Evolutionary conservation across 805 yeast species (phyloP).

Genomic region (Candida adriatica): DNA sequence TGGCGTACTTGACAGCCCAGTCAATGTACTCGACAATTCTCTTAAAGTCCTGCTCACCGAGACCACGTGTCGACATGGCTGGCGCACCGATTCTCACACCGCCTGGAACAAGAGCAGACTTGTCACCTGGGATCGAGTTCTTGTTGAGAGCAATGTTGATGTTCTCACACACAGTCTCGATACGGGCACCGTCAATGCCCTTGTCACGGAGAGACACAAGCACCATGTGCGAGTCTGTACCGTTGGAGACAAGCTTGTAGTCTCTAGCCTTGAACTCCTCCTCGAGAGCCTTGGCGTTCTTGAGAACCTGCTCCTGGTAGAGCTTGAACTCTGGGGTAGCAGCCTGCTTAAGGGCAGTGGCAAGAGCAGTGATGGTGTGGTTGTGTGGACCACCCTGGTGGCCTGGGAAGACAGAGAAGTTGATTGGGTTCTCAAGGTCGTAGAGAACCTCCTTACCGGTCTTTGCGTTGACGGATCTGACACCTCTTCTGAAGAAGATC

Average conservation of each 20-base stretch:
- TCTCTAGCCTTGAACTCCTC: constrained; percentile 57
- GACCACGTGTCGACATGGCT: constrained; percentile 97
- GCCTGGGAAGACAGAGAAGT: constrained; percentile 97
- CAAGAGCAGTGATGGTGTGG: constrained; percentile 94
- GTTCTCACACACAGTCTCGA: constrained; percentile 82
- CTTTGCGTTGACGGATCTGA: constrained; percentile 64
- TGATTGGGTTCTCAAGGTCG: constrained; percentile 86
- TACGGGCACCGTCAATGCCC: constrained; percentile 89
- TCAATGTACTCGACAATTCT: constrained; percentile 77
- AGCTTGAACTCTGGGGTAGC: constrained; percentile 78
- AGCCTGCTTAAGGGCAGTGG: constrained; percentile 93
- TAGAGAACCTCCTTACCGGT: constrained; percentile 79
- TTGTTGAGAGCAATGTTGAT: constrained; percentile 93
- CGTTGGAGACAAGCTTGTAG: constrained; percentile 75
- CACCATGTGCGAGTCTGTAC: constrained; percentile 93
- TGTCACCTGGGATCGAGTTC: constrained; percentile 95
- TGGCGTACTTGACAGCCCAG: constrained; percentile 70
- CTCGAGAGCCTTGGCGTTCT: constrained; percentile 77
- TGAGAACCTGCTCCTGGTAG: constrained; percentile 78
- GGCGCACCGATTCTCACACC: constrained; percentile 98
- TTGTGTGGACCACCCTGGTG: constrained; percentile 99
- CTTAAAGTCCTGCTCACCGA: constrained; percentile 79
- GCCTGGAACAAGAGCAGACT: constrained; percentile 91
- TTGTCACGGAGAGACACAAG: constrained; percentile 74
- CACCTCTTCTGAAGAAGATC: constrained; percentile 97